Percentiles rank a stretch among this genome's conserved stretches.
phyloP scores from a whole-genome alignment of 2,329 filamentous ascomycete genomes.

The Trichophyton schoenleinii region DNA sequence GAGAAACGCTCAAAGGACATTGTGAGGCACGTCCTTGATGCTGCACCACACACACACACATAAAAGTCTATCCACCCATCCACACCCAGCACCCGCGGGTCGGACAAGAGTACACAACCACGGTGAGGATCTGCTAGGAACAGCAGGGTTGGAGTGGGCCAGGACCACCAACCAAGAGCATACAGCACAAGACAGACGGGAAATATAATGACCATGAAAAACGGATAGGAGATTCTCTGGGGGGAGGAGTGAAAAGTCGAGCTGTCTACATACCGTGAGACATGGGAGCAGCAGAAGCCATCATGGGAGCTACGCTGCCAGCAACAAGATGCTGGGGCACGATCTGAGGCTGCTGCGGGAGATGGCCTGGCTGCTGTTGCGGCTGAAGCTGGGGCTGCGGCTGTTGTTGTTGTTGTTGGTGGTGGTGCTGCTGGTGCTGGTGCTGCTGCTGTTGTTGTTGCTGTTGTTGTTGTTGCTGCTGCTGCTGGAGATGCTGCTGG shows the following conservation, averaged over 20 bases:
- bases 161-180: slow-evolving; percentile 3
- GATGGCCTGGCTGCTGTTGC: slow-evolving; percentile 9
- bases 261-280: slow-evolving; percentile 10
- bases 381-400: too few relatives aligned
- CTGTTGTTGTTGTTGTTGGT: slow-evolving; percentile 8
- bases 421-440: slow-evolving; percentile 9
- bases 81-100: background rate
- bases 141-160: slow-evolving; percentile 1
- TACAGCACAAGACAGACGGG: background rate
- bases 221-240: background rate
- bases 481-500: too few relatives aligned
- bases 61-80: background rate
- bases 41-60: background rate
- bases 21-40: background rate
- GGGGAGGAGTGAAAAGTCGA: background rate
- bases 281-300: slow-evolving; percentile 12
- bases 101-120: background rate
- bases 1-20: background rate
- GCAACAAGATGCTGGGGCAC: slow-evolving; percentile 12
- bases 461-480: slow-evolving; percentile 10
- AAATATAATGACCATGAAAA: background rate
- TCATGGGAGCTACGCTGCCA: slow-evolving; percentile 12
- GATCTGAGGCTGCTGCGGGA: slow-evolving; percentile 10
- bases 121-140: slow-evolving; percentile 1
- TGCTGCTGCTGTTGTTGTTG: slow-evolving; percentile 10